Percentiles rank a stretch among this genome's conserved stretches.
phyloP scores from a whole-genome alignment of 2,329 filamentous ascomycete genomes.

The Coniochaeta hoffmannii region DNA sequence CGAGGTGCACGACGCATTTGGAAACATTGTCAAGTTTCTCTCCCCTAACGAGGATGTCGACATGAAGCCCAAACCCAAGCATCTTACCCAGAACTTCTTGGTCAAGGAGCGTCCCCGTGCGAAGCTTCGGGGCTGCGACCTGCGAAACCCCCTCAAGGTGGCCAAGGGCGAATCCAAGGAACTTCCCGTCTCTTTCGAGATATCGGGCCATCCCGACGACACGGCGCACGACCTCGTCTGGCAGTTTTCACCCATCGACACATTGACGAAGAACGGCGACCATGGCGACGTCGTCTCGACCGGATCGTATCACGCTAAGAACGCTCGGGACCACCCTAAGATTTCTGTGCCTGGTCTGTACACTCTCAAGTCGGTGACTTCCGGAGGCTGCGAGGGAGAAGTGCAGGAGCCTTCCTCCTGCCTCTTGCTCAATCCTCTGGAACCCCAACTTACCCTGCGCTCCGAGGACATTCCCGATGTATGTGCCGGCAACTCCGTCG shows the following conservation, averaged over 20 bases:
- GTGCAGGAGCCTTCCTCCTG: slow-evolving; percentile 93
- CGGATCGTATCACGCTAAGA: slow-evolving; percentile 54
- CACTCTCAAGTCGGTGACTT: slow-evolving; percentile 71
- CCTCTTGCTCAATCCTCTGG: slow-evolving; percentile 80
- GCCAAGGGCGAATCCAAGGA: slow-evolving; percentile 62
- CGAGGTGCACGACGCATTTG: slow-evolving; percentile 84
- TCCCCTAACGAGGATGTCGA: slow-evolving; percentile 61
- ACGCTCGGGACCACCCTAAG: slow-evolving; percentile 52
- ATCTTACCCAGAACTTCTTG: slow-evolving; percentile 68
- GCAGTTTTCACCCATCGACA: slow-evolving; percentile 70
- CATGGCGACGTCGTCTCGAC: slow-evolving; percentile 52
- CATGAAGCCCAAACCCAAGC: slow-evolving; percentile 48
- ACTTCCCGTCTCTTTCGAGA: slow-evolving; percentile 65
- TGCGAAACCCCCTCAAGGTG: slow-evolving; percentile 73
- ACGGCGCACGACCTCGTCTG: slow-evolving; percentile 69
- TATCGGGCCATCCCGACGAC: slow-evolving; percentile 53
- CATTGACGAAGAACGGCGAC: slow-evolving; percentile 62
- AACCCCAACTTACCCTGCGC: slow-evolving; percentile 68
- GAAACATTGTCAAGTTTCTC: slow-evolving; percentile 75
- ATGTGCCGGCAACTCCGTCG: slow-evolving; percentile 89
- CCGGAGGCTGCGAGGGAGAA: slow-evolving; percentile 77
- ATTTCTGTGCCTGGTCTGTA: slow-evolving; percentile 81
- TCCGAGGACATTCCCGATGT: slow-evolving; percentile 86
- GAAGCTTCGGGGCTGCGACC: slow-evolving; percentile 66
- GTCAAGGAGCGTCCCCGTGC: slow-evolving; percentile 82